Evolutionary conservation across 129 eudicot genomes (phyloP), one percentile per base, ranked within the genome.

Genomic region (Scalesia atractyloides): DNA sequence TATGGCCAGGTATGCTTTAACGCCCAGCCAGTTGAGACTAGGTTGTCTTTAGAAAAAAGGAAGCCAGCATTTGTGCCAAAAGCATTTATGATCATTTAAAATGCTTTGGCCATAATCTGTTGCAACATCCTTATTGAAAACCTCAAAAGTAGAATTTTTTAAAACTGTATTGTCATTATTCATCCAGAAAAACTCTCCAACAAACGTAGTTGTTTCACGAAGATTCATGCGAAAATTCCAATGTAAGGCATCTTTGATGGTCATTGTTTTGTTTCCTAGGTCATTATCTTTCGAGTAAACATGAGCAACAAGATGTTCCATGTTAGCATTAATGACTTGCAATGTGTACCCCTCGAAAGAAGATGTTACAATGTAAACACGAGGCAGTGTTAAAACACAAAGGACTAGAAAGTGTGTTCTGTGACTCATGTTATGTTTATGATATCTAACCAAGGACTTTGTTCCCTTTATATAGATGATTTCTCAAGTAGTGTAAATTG

Each of bases 201-300:
- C n/a, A 37, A 14, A 73, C 5, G 7, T 0, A 33, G 62, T 48
- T 18, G 70, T n/a, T 3, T 73, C 24, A 33, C 14, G 26, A 61
- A 34, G 18, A 73, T 64, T 50, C 61, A 34, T 19, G 13, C 70
- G 62, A 54, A 73, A 34, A 36, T 6, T 34, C 78, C 70, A 62
- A 47, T 62, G 24, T 17, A 73, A 73, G 4, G 46, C 36, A 5
- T 17, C 37, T 7, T 48, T n/a, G 17, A 11, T 20, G 30, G 62
- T 49, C 62, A 73, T 44, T 51, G 78, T 73, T 30, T 4, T 49
- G 48, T 61, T 73, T 15, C 52, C 63, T 16, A 73, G 20, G 49
- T 73, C 70, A 61, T 63, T 18, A 62, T 62, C 62, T 48, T 62
- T 49, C 5, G 77, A 73, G 19, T 7, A 33, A 64, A 73, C 70